These are phyloP conservation scores for Sporobolomyces phaffii DNA, from an alignment of 768 basidiomycete species.

Conservation along the genomic window DNA sequence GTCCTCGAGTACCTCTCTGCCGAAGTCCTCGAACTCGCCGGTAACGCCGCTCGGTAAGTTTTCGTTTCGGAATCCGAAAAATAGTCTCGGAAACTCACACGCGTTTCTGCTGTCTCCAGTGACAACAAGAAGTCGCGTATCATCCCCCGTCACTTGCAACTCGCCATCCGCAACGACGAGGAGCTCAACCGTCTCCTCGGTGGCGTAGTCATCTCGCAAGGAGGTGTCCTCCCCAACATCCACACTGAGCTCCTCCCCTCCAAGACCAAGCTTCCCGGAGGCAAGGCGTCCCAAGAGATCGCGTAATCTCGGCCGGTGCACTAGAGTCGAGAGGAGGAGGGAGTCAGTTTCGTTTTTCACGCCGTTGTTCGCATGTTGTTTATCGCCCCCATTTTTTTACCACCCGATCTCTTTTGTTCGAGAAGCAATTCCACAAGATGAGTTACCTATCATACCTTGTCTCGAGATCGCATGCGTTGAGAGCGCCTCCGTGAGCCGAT, in stretches of 20 bases:
- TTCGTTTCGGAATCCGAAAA: too few species aligned
- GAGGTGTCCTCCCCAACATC: conserved; percentile 81
- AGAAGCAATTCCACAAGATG: too few species aligned
- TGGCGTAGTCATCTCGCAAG: conserved; percentile 80
- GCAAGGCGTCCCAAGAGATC: conserved; percentile 34
- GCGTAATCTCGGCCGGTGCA: too few species aligned
- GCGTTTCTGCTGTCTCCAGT: neutral
- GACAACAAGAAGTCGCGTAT: conserved; percentile 51
- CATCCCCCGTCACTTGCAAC: conserved; percentile 83
- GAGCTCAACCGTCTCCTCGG: conserved; percentile 67
- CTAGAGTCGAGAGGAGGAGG: too few species aligned
- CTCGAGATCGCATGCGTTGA: too few species aligned
- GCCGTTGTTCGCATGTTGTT: neutral
- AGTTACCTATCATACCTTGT: too few species aligned
- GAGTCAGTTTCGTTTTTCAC: neutral
- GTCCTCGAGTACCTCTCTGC: conserved; percentile 88
- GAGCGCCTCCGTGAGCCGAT: too few species aligned
- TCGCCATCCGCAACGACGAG: conserved; percentile 63
- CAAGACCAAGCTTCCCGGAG: conserved; percentile 52
- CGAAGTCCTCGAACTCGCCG: conserved; percentile 87
- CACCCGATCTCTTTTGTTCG: too few species aligned
- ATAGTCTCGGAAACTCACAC: neutral
- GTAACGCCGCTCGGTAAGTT: conserved; percentile 67
- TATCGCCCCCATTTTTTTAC: neutral
- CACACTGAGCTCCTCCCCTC: conserved; percentile 57